Evolutionary conservation across 352 stramenopile genomes (phyloP), one percentile per base, ranked within the genome.

Genomic region (Pythium folliculosum): DNA sequence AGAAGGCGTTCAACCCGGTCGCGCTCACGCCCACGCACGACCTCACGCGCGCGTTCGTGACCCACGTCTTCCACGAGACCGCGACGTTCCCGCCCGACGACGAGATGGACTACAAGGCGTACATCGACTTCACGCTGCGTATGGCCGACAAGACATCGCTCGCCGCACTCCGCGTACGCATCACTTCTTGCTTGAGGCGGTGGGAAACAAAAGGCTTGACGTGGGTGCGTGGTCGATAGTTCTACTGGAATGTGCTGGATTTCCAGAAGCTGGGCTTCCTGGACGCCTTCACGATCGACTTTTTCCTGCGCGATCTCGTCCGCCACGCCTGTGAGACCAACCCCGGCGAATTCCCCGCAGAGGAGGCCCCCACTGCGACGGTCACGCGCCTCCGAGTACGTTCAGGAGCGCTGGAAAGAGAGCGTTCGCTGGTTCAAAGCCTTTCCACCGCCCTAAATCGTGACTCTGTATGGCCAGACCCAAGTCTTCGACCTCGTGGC

Each of bases 201-300:
- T 16, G 17, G 40, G 6, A 16, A n/a, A 19, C 17, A 2, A 12
- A 13, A 21, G 2, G 40, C 7, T 17, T 43, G 37, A 43, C 37
- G 14, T 43, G 10, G 14, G 7, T 37, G 7, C 52, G 23, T 59
- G 61, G 30, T 45, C 23, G n/a, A 6, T 27, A 91, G 83, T 90
- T 90, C 60, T 84, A 90, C 52, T 91, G 81, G 78, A 73, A 58
- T 22, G 72, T 89, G n/a, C 74, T 91, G 10, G 81, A 91, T 57
- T 76, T 88, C 49, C 81, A 89, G 8, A 88, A 89, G 27, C 83
- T 89, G 37, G 78, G 80, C 2, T 89, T 77, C 62, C 58, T 91
- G 22, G 80, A 90, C 48, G 70, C 71, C 6, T 87, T 87, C 67
- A 83, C 78, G 13, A 53, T 91, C 51, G 80, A 90, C 44, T 84